Evolutionary conservation across 805 yeast species (phyloP).

Genomic region (Diddensiella caesifluorescens): DNA sequence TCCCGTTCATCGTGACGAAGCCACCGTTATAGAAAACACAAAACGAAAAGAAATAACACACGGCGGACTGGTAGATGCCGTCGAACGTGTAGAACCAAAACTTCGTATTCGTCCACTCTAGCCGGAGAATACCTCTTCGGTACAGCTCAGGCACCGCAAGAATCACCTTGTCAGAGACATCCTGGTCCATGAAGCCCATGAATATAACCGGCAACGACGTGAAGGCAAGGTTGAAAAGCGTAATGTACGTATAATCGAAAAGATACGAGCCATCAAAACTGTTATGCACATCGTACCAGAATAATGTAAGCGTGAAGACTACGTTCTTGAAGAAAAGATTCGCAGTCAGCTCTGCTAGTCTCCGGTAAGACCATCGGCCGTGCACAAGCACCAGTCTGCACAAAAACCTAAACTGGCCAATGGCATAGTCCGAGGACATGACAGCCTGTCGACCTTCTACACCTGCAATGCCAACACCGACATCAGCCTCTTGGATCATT

Average conservation of each 20-base stretch:
- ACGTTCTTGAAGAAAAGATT: slow-evolving; percentile 75
- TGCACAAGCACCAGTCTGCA: slow-evolving; percentile 64
- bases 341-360: slow-evolving; percentile 73
- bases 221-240: slow-evolving; percentile 75
- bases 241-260: slow-evolving; percentile 71
- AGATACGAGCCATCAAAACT: slow-evolving; percentile 71
- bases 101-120: slow-evolving; percentile 55
- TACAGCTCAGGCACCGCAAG: slow-evolving; percentile 67
- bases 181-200: slow-evolving; percentile 71
- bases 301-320: slow-evolving; percentile 64
- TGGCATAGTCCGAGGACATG: slow-evolving; percentile 78
- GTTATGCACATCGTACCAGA: slow-evolving; percentile 69
- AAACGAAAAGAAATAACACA: slow-evolving; percentile 66
- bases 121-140: slow-evolving; percentile 58
- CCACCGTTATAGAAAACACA: slow-evolving; percentile 45
- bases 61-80: slow-evolving; percentile 65
- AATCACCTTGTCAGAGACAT: slow-evolving; percentile 60
- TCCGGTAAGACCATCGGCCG: slow-evolving; percentile 77
- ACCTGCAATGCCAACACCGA: slow-evolving; percentile 84
- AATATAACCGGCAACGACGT: slow-evolving; percentile 75
- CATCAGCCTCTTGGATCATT: slow-evolving; percentile 81
- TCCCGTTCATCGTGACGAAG: slow-evolving; percentile 42
- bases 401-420: slow-evolving; percentile 71
- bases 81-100: slow-evolving; percentile 61
- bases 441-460: slow-evolving; percentile 85